Evolutionary conservation across 225 moss, liverwort and hornwort species (phyloP).

Genomic region (Marchantia paleacea): DNA sequence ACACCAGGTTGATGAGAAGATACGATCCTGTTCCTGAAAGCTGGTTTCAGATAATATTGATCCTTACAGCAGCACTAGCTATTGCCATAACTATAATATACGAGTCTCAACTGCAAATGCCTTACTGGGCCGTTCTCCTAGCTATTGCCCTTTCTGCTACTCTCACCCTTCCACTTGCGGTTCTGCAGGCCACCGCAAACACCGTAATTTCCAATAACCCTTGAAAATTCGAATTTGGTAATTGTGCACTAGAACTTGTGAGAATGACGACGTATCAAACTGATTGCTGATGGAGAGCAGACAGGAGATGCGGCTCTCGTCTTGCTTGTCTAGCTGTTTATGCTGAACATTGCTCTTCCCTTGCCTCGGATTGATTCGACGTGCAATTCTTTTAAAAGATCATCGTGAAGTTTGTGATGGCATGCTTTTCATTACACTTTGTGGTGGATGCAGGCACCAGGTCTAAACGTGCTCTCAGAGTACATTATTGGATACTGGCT

Average conservation of each 20-base stretch:
- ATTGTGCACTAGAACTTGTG: too few species aligned
- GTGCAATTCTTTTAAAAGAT: too few species aligned
- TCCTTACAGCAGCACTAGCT: constrained; percentile 8
- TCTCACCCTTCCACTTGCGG: constrained; percentile 20
- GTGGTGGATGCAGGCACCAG: constrained; percentile 2
- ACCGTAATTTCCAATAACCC: background rate
- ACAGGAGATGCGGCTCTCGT: too few species aligned
- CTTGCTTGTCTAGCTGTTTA: too few species aligned
- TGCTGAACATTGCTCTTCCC: too few species aligned
- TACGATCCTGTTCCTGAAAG: constrained; percentile 29
- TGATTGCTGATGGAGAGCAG: too few species aligned
- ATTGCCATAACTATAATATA: constrained; percentile 2
- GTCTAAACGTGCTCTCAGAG: constrained; percentile 19
- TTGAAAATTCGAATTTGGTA: background rate
- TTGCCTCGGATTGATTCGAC: too few species aligned
- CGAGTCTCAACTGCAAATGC: constrained; percentile 11
- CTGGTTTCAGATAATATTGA: constrained; percentile 21
- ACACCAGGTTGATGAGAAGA: constrained; percentile 32
- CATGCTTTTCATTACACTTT: background rate
- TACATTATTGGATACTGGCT: constrained; percentile 13
- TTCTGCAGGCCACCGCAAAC: constrained; percentile 28
- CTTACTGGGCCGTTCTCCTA: constrained; percentile 14
- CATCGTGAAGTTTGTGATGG: background rate
- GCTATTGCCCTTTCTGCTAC: background rate
- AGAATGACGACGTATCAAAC: too few species aligned